phyloP scores from a whole-genome alignment of 495 filamentous ascomycete species.

The Lasiosphaeriaceae sp. region DNA sequence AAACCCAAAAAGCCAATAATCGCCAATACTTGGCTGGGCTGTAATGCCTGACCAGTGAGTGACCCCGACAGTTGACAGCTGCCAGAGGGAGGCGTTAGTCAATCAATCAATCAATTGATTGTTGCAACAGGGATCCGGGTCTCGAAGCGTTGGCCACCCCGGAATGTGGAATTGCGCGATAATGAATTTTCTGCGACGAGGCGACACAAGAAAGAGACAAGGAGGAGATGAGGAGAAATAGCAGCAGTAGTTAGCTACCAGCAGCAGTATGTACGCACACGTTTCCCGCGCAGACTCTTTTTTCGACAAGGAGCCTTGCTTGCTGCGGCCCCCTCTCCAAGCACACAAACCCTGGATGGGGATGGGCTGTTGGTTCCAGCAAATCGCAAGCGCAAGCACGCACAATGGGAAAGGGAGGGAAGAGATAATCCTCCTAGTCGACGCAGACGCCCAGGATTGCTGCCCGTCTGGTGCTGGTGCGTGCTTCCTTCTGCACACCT shows the following conservation, averaged over 20 bases:
- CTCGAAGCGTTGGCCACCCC: background rate
- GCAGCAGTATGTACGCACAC: no score
- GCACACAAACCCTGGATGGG: no score
- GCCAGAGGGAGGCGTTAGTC: background rate
- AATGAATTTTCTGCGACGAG: background rate
- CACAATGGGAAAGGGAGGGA: no score
- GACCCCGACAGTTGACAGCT: background rate
- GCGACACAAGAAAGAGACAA: background rate
- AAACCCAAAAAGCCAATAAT: background rate
- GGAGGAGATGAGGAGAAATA: background rate
- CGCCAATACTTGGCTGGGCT: background rate
- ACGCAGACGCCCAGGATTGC: no score
- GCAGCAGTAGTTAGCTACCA: background rate
- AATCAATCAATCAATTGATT: background rate
- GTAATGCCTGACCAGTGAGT: background rate
- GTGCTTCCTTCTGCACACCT: no score
- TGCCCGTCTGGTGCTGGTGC: no score
- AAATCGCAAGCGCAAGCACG: no score
- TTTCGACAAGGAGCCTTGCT: no score
- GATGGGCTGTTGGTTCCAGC: no score
- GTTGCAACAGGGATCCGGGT: constrained; percentile 4
- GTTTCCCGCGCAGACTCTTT: no score
- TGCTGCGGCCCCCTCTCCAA: no score
- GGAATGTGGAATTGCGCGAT: background rate
- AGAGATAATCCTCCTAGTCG: no score